phyloP scores from a whole-genome alignment of 2,329 filamentous ascomycete species.

The Trichoderma harzianum region DNA sequence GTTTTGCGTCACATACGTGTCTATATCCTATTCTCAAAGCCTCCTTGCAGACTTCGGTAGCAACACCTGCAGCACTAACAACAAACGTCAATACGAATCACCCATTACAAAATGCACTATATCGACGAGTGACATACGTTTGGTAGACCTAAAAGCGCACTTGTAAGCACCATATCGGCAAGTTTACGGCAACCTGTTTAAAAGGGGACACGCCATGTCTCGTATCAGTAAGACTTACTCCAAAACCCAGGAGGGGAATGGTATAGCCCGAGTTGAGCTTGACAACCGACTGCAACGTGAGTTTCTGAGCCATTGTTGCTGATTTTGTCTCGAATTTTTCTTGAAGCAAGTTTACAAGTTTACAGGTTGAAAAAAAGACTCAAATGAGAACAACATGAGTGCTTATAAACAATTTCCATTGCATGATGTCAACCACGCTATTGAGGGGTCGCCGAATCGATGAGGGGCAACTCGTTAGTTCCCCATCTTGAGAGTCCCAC shows the following conservation, averaged over 20 bases:
- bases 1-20: conserved; percentile 49
- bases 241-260: conserved; percentile 52
- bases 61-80: conserved; percentile 30
- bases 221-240: conserved; percentile 38
- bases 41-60: conserved; percentile 39
- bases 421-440: conserved; percentile 8
- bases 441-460: neutral
- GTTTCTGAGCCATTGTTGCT: conserved; percentile 43
- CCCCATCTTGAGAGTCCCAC: neutral
- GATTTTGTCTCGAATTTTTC: neutral
- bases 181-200: neutral
- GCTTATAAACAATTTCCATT: neutral
- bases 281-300: conserved; percentile 45
- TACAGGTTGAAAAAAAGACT: neutral
- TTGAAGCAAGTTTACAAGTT: neutral
- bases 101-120: neutral
- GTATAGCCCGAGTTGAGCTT: conserved; percentile 55
- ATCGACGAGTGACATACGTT: conserved; percentile 38
- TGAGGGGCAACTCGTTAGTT: neutral
- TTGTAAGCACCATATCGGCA: neutral
- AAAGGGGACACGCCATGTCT: neutral
- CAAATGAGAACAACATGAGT: neutral
- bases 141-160: conserved; percentile 45
- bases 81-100: conserved; percentile 10
- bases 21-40: conserved; percentile 52